Evolutionary conservation across 192 early-diverging fungal genomes (phyloP).

Genomic region (Geranomyces variabilis): DNA sequence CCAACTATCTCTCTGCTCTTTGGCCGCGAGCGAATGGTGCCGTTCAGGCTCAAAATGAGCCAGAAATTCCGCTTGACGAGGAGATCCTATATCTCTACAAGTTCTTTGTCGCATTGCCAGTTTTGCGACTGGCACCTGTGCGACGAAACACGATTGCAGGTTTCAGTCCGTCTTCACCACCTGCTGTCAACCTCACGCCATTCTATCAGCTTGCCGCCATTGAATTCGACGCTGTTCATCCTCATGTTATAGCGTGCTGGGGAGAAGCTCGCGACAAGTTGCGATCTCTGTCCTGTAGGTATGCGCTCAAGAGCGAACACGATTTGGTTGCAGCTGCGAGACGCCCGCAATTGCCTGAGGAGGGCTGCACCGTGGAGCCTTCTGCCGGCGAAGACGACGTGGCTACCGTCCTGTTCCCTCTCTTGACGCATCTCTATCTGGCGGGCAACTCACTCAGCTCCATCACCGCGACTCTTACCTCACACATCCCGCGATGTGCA

Average conservation of each 20-base stretch:
- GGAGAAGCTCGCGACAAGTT: conserved; percentile 12
- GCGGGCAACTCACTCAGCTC: conserved; percentile 22
- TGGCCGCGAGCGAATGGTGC: conserved; percentile 6
- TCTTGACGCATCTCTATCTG: conserved; percentile 31
- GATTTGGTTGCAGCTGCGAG: conserved; percentile 17
- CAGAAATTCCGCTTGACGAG: conserved; percentile 26
- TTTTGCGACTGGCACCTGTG: conserved; percentile 31
- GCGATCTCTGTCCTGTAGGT: conserved; percentile 19
- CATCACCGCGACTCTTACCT: conserved; percentile 16
- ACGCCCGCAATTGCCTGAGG: not conserved
- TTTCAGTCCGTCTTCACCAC: conserved; percentile 10
- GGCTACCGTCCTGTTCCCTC: conserved; percentile 15
- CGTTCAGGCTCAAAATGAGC: not conserved
- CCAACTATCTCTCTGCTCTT: conserved; percentile 22
- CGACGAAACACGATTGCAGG: conserved; percentile 30
- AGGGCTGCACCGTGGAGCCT: not conserved
- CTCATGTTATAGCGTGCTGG: conserved; percentile 28
- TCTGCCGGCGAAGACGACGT: conserved; percentile 23
- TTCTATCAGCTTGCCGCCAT: conserved; percentile 21
- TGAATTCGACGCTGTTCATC: conserved; percentile 32
- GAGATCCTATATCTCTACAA: conserved; percentile 33
- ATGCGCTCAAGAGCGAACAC: conserved; percentile 24
- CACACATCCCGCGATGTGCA: conserved; percentile 20
- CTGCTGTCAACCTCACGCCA: conserved; percentile 1
- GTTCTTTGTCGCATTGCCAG: conserved; percentile 26